Conservation (phyloP, 108 stramenopile species). For the Heterococcus sp. region DNA sequence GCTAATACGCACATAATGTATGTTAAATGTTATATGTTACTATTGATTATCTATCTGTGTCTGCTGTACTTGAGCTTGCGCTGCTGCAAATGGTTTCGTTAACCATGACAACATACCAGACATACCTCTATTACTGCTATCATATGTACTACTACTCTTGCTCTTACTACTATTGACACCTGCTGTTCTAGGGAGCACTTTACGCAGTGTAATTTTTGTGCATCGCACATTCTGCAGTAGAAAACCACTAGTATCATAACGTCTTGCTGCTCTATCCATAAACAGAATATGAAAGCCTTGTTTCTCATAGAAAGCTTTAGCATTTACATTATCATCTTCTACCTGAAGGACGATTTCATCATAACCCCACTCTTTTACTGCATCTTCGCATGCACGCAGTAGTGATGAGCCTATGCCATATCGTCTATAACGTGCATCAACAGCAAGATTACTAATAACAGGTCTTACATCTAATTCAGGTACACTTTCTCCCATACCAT, state of each 20-base stretch:
- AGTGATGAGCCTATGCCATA: constrained; percentile 30
- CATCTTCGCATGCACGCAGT: constrained; percentile 30
- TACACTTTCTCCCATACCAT: constrained; percentile 27
- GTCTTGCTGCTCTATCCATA: constrained; percentile 20
- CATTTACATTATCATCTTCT: constrained; percentile 27
- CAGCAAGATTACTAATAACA: constrained; percentile 35
- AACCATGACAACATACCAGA: too few species aligned
- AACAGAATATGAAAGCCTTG: constrained; percentile 20
- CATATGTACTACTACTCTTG: too few species aligned
- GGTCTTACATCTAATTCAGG: constrained; percentile 18
- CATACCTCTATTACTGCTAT: too few species aligned
- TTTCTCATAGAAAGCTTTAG: constrained; percentile 9
- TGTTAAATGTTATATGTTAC: too few species aligned
- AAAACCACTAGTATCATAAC: constrained; percentile 41
- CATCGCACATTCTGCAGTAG: constrained; percentile 31
- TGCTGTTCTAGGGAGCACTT: constrained; percentile 13
- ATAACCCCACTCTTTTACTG: constrained; percentile 22
- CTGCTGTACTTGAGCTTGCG: too few species aligned
- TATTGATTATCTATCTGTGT: too few species aligned
- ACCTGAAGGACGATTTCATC: constrained; percentile 40
- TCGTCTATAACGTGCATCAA: neutral
- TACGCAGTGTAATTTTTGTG: constrained; percentile 30
- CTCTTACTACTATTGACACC: too few species aligned
- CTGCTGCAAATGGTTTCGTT: too few species aligned
- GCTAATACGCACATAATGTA: too few species aligned